Evolutionary conservation across 1,284 basidiomycete species (phyloP).

Genomic region (Ceratobasidium sp.): DNA sequence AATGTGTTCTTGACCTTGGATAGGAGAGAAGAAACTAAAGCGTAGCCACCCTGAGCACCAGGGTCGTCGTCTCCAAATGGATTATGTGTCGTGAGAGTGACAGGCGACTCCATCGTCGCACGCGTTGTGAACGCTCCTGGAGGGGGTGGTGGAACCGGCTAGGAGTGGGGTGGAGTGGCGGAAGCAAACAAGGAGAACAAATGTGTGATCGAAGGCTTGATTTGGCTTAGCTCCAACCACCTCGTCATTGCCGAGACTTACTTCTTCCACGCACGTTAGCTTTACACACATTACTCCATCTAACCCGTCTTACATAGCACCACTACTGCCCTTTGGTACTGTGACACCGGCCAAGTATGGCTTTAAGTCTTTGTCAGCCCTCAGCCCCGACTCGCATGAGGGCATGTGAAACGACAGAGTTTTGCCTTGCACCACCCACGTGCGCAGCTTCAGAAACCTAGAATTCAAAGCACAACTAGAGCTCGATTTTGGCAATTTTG

Average conservation of each 20-base stretch:
- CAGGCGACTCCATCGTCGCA: constrained; percentile 17
- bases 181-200: constrained; percentile 2
- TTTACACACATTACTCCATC: no score
- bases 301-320: no score
- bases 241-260: neutral
- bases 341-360: no score
- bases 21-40: constrained; percentile 75
- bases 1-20: constrained; percentile 79
- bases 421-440: constrained; percentile 20
- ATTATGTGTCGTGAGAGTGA: constrained; percentile 52
- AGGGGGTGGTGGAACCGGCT: neutral
- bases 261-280: no score
- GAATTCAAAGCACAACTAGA: neutral
- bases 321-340: no score
- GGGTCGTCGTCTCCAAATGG: constrained; percentile 87
- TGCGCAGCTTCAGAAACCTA: neutral
- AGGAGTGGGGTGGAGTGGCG: neutral
- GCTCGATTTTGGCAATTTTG: neutral
- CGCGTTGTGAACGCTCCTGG: neutral
- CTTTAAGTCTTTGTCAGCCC: no score
- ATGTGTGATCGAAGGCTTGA: neutral
- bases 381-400: no score
- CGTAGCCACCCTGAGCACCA: constrained; percentile 80
- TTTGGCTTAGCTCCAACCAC: neutral
- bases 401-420: constrained; percentile 10